Evolutionary conservation across 2,329 filamentous ascomycete species (phyloP).

Genomic region (Penicillium polonicum): DNA sequence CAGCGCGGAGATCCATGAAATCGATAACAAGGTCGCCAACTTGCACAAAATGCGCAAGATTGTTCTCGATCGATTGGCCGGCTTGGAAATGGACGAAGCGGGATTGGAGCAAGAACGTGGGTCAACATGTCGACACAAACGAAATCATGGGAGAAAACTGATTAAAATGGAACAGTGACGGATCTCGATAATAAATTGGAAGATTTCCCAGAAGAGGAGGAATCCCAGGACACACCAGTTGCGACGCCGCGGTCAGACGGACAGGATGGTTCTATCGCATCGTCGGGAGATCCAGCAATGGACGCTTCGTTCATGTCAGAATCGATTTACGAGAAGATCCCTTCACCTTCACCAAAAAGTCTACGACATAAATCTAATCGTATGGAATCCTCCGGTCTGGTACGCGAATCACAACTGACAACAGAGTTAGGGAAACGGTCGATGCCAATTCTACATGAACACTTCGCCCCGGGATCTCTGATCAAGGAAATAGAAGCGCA

Average conservation of each 20-base stretch:
- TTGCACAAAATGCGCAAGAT: slow-evolving; percentile 90
- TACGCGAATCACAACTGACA: slow-evolving; percentile 30
- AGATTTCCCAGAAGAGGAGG: slow-evolving; percentile 55
- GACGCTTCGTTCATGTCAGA: slow-evolving; percentile 86
- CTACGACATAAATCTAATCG: slow-evolving; percentile 49
- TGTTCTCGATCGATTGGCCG: slow-evolving; percentile 80
- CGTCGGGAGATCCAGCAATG: slow-evolving; percentile 53
- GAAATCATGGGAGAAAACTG: background rate
- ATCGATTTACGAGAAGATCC: slow-evolving; percentile 92
- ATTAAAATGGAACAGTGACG: slow-evolving; percentile 43
- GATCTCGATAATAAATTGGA: slow-evolving; percentile 63
- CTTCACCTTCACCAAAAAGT: slow-evolving; percentile 60
- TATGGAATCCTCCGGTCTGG: slow-evolving; percentile 22
- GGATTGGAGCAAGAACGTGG: slow-evolving; percentile 83
- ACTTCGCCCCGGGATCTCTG: slow-evolving; percentile 82
- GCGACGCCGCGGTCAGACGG: slow-evolving; percentile 35
- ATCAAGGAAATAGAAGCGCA: slow-evolving; percentile 90
- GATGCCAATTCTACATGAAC: slow-evolving; percentile 93
- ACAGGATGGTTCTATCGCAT: slow-evolving; percentile 50
- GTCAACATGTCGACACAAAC: slow-evolving; percentile 32
- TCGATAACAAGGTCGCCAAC: slow-evolving; percentile 95
- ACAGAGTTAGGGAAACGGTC: slow-evolving; percentile 61
- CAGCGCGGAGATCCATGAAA: slow-evolving; percentile 90
- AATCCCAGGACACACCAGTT: slow-evolving; percentile 30
- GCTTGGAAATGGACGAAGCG: slow-evolving; percentile 85